Evolutionary conservation across 2,329 filamentous ascomycete genomes (phyloP), one percentile per base, ranked within the genome.

Genomic region (Exutisphaerella laricina): DNA sequence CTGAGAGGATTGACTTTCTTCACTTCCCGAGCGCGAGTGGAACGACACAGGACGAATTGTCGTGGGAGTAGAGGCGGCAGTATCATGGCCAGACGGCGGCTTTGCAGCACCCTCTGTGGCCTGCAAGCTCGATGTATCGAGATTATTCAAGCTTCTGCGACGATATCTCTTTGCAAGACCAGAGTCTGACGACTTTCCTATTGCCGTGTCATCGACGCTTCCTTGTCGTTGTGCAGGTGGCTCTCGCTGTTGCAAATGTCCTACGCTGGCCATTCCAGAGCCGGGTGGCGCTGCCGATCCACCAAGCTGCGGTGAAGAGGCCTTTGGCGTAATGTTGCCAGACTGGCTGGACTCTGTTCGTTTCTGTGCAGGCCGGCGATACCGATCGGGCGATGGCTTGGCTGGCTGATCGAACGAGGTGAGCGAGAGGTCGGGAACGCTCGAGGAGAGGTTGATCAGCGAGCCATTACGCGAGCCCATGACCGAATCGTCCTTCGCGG

Each of bases 311-410:
- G 41, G 34, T 14, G 48, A 28, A 10, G 38, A 20, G 32, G 59
- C 42, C 38, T 59, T 48, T 30, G 60, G 54, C 37, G 62, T 61
- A 49, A 58, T 56, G 36, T 55, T 66, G 56, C 59, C 70, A 51
- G 68, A 35, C n/a, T 35, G 33, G 8, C n/a, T 35, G 17, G 33
- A 74, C 53, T 80, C 79, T 12, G 70, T 66, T 47, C 77, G 58
- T 39, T 58, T 71, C 53, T 77, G 76, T 45, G 75, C 71, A 42
- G 73, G 73, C 46, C 88, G 82, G 56, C 88, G 78, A 63, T 96
- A 96, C 46, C 90, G 80, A 62, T 95, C 88, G 1, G 87, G 86
- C 1, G 85, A 80, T 16, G 81, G 72, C 58, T 88, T 88, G 33
- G 71, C 66, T 16, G 78, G 71, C 3, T 74, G 71, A 30, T 81